A percentile compares a stretch with the other conserved stretches of the same genome.
Evolutionary conservation across 257 asterid genomes (phyloP).

Genomic region (Hygrophila difformis): DNA sequence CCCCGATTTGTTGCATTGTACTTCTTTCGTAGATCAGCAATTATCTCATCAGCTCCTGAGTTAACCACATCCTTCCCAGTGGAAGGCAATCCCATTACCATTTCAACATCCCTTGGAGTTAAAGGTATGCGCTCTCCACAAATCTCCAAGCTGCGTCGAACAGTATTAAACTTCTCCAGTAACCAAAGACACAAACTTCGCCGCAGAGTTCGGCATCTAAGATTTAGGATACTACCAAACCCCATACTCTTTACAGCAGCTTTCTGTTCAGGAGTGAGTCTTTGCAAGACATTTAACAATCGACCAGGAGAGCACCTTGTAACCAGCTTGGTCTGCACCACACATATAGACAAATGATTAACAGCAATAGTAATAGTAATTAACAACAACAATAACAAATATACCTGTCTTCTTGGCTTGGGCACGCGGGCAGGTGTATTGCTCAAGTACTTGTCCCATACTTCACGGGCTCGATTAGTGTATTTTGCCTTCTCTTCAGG

Average conservation of each 20-base stretch:
- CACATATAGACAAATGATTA: slow-evolving; percentile 2
- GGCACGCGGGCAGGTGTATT: slow-evolving; percentile 73
- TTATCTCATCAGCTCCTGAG: slow-evolving; percentile 89
- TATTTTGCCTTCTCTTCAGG: slow-evolving; percentile 88
- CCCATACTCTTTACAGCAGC: slow-evolving; percentile 94
- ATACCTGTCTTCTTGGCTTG: slow-evolving; percentile 85
- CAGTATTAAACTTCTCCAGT: slow-evolving; percentile 80
- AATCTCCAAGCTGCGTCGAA: slow-evolving; percentile 81
- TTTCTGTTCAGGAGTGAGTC: slow-evolving; percentile 74
- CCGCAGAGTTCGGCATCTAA: slow-evolving; percentile 85
- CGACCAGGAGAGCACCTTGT: slow-evolving; percentile 99
- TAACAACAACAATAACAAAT: slow-evolving; percentile 2
- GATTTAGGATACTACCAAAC: slow-evolving; percentile 90
- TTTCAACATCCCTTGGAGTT: slow-evolving; percentile 87
- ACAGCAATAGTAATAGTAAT: slow-evolving; percentile 6
- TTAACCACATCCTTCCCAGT: slow-evolving; percentile 92
- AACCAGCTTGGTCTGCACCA: slow-evolving; percentile 83
- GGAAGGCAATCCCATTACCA: slow-evolving; percentile 91
- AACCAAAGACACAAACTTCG: slow-evolving; percentile 95
- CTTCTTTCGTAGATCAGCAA: slow-evolving; percentile 70
- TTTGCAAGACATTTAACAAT: slow-evolving; percentile 68
- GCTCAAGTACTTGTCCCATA: slow-evolving; percentile 87
- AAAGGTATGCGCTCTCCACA: slow-evolving; percentile 91
- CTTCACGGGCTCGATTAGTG: slow-evolving; percentile 92
- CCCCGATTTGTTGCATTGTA: slow-evolving; percentile 94